Percentiles rank a stretch among this genome's conserved stretches.
Evolutionary conservation across 2,329 filamentous ascomycete species (phyloP).

Genomic region (Penicillium sp.): DNA sequence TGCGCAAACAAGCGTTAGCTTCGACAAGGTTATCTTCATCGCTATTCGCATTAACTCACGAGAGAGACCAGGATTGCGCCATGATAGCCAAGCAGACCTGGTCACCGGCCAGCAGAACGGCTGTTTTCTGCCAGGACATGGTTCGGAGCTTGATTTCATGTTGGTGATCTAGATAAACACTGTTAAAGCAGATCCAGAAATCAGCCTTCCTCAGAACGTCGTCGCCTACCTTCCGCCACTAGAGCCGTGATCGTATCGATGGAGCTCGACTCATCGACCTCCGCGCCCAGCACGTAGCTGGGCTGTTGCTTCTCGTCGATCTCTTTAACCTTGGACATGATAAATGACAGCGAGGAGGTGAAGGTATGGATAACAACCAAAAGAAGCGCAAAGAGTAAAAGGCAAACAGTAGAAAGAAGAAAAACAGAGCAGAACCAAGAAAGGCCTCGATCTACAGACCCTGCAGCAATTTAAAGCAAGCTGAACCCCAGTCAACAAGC

Average conservation of each 20-base stretch:
- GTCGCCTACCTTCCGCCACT: constrained; percentile 29
- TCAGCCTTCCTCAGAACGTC: neutral
- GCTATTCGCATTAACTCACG: constrained; percentile 38
- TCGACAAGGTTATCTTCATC: constrained; percentile 9
- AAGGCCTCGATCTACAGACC: neutral
- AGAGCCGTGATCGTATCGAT: constrained; percentile 30
- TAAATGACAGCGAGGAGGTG: neutral
- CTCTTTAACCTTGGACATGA: constrained; percentile 15
- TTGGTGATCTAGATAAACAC: constrained; percentile 23
- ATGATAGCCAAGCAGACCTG: constrained; percentile 60
- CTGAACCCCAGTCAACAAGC: neutral
- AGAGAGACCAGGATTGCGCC: constrained; percentile 59
- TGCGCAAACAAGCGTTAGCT: neutral
- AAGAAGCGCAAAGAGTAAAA: neutral
- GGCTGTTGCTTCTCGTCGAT: constrained; percentile 25
- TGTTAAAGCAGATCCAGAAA: neutral
- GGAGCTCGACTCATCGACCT: constrained; percentile 20
- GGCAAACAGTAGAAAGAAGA: constrained; percentile 5
- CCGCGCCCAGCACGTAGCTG: constrained; percentile 17
- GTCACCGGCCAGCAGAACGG: constrained; percentile 56
- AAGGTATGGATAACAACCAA: too few relatives aligned
- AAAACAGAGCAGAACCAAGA: neutral
- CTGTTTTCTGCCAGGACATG: constrained; percentile 61
- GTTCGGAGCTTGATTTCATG: constrained; percentile 59
- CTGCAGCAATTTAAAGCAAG: constrained; percentile 5